A percentile compares a stretch with the other conserved stretches of the same genome.
These are phyloP conservation scores for Pythium dissotocum DNA, from an alignment of 352 stramenopile species.

Conservation along the genomic window DNA sequence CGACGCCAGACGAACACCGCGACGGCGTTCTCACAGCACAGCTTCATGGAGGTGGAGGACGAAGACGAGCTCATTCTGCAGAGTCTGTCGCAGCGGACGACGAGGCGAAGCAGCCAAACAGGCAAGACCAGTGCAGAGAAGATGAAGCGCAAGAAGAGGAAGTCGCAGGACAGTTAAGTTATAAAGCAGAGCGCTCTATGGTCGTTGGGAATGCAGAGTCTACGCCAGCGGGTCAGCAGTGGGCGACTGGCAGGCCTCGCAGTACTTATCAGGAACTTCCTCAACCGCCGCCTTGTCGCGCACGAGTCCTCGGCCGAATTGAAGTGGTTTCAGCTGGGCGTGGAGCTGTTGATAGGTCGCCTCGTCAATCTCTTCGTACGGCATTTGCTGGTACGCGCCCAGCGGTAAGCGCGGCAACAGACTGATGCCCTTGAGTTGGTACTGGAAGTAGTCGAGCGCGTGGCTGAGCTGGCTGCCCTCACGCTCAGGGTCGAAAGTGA, in stretches of 20 bases:
- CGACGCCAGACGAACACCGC: slow-evolving; percentile 31
- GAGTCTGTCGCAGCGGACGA: slow-evolving; percentile 70
- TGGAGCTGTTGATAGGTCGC: slow-evolving; percentile 60
- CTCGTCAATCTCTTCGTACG: slow-evolving; percentile 90
- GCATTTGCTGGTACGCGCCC: slow-evolving; percentile 90
- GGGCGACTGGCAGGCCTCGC: slow-evolving; percentile 41
- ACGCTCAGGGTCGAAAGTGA: slow-evolving; percentile 90
- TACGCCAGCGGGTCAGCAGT: background rate
- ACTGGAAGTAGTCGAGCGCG: slow-evolving; percentile 92
- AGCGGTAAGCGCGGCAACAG: slow-evolving; percentile 82
- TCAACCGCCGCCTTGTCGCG: slow-evolving; percentile 37
- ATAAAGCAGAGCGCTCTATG: background rate
- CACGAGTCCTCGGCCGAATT: slow-evolving; percentile 35
- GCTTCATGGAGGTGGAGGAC: slow-evolving; percentile 24
- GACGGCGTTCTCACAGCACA: slow-evolving; percentile 56
- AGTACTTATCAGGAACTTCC: slow-evolving; percentile 57
- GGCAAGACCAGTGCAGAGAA: background rate
- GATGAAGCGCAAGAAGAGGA: background rate
- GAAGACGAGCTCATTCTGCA: slow-evolving; percentile 80
- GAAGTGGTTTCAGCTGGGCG: slow-evolving; percentile 38
- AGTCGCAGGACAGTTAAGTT: slow-evolving; percentile 4
- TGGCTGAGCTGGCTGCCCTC: slow-evolving; percentile 80
- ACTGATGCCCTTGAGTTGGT: slow-evolving; percentile 93
- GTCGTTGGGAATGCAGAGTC: background rate
- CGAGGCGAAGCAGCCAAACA: slow-evolving; percentile 29